Evolutionary conservation across 2,329 filamentous ascomycete species (phyloP).

Genomic region (Calycina herbarum): DNA sequence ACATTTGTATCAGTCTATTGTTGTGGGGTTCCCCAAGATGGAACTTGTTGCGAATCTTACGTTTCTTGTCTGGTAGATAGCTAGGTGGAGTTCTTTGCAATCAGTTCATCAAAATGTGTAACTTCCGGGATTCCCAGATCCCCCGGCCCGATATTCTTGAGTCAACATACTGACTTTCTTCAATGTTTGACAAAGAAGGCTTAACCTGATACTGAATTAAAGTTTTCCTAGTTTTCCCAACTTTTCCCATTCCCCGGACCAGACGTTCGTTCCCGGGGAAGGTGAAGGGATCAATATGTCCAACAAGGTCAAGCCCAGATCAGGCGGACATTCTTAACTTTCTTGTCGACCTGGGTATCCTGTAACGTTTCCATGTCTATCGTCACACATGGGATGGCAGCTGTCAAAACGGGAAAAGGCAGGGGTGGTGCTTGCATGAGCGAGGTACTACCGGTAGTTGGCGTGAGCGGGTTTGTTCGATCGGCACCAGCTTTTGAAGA

Average conservation of each 20-base stretch:
- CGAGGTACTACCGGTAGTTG: background rate
- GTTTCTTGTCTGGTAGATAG: too few species aligned
- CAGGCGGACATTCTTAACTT: background rate
- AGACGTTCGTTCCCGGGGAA: background rate
- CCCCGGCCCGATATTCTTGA: too few species aligned
- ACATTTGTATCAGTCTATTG: too few species aligned
- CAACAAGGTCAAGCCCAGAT: background rate
- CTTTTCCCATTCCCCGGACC: background rate
- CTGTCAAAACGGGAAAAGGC: background rate
- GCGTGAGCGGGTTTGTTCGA: background rate
- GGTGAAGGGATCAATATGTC: background rate
- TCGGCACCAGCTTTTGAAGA: background rate
- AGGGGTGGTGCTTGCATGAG: background rate
- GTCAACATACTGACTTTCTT: too few species aligned
- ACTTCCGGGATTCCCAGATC: too few species aligned
- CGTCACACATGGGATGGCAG: background rate
- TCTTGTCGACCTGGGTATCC: background rate
- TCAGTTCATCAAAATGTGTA: too few species aligned
- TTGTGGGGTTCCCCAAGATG: too few species aligned
- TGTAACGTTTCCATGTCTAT: background rate
- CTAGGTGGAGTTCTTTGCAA: too few species aligned
- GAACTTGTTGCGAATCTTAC: too few species aligned
- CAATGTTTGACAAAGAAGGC: too few species aligned
- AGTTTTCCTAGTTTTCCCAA: background rate
- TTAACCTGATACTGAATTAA: background rate